Conservation (phyloP, 495 filamentous ascomycete species). For the Penicillium dipodomyicola region DNA sequence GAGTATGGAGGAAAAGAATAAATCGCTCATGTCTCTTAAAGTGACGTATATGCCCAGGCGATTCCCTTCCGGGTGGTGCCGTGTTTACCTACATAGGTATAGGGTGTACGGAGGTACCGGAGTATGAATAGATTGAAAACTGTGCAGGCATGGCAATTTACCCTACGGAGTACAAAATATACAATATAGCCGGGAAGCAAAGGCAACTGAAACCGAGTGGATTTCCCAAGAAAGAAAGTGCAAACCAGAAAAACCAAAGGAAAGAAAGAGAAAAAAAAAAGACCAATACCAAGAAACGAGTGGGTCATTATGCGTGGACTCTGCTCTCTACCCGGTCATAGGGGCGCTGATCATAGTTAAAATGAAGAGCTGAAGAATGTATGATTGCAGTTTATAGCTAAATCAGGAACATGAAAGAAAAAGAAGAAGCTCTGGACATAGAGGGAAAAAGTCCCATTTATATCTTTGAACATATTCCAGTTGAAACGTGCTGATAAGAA, state of each 20-base stretch:
- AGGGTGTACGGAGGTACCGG: not conserved
- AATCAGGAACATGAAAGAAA: not conserved
- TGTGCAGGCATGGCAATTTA: not conserved
- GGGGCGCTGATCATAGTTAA: constrained; percentile 18
- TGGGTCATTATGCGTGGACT: constrained; percentile 22
- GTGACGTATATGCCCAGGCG: not conserved
- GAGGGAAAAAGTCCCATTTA: constrained; percentile 12
- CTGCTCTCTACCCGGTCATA: constrained; percentile 18
- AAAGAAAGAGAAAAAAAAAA: too few species aligned
- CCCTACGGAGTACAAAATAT: too few species aligned
- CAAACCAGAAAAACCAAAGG: constrained; percentile 2
- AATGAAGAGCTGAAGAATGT: constrained; percentile 10
- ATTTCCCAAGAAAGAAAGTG: constrained; percentile 8
- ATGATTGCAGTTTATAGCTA: not conserved
- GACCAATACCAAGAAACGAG: not conserved
- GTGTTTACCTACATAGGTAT: not conserved
- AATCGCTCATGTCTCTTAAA: not conserved
- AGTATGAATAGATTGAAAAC: not conserved
- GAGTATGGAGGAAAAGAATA: not conserved
- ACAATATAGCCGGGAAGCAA: not conserved
- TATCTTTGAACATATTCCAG: constrained; percentile 13
- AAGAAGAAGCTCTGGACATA: not conserved
- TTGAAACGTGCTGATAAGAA: constrained; percentile 18
- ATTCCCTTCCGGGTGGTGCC: not conserved
- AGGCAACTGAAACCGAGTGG: constrained; percentile 13